phyloP scores from a whole-genome alignment of 305 asterid species.

The Fraxinus sp. region DNA sequence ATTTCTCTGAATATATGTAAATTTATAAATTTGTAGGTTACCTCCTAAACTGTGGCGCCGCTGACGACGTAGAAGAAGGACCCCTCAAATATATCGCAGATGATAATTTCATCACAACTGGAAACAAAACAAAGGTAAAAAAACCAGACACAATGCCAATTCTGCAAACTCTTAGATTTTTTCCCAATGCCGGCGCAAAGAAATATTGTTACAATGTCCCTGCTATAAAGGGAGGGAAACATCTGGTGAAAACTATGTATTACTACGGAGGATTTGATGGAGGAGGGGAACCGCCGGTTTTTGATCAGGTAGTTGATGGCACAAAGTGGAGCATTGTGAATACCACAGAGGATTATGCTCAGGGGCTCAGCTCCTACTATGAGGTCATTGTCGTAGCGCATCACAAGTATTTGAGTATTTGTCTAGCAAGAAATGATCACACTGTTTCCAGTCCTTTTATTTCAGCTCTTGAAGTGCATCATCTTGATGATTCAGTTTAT shows the following conservation, averaged over 20 bases:
- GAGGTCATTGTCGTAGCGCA: slow-evolving; percentile 65
- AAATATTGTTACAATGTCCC: slow-evolving; percentile 70
- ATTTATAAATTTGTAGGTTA: slow-evolving; percentile 38
- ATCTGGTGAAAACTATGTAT: slow-evolving; percentile 57
- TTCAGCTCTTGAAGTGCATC: slow-evolving; percentile 64
- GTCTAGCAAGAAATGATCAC: slow-evolving; percentile 62
- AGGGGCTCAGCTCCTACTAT: slow-evolving; percentile 63
- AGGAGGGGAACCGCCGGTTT: slow-evolving; percentile 67
- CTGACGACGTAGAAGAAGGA: slow-evolving; percentile 34
- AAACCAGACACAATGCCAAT: slow-evolving; percentile 46
- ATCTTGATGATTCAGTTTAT: slow-evolving; percentile 56
- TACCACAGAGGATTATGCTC: slow-evolving; percentile 65
- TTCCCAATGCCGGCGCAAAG: slow-evolving; percentile 46
- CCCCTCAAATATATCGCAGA: slow-evolving; percentile 55
- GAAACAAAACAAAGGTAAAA: slow-evolving; percentile 50
- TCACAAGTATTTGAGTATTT: slow-evolving; percentile 47
- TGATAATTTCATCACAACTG: slow-evolving; percentile 44
- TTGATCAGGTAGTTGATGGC: slow-evolving; percentile 88
- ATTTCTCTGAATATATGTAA: not conserved
- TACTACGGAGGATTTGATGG: slow-evolving; percentile 87
- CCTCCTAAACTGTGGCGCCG: slow-evolving; percentile 65
- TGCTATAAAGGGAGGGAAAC: slow-evolving; percentile 52
- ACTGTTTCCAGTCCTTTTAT: slow-evolving; percentile 69
- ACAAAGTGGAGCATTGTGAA: slow-evolving; percentile 73
- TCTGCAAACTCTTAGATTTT: slow-evolving; percentile 54